Base-by-base conservation (phyloP, 441 rosid species). In the Arabidopsis hybrid region DNA sequence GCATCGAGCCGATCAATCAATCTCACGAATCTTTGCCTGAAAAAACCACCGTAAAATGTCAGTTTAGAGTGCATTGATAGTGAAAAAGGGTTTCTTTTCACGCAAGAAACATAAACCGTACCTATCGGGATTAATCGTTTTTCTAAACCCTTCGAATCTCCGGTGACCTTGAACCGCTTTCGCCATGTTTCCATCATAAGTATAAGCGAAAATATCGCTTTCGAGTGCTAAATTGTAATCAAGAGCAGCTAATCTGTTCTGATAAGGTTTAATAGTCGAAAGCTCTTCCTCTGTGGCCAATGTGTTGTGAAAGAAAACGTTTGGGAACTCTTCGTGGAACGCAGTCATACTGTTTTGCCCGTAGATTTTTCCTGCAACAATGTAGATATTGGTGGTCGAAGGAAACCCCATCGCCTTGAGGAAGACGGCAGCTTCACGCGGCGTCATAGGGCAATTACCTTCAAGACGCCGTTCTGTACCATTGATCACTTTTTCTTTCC, bases 121-220 rank as follows among this genome's bases (percentile, higher is more conserved):
- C 95, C 82, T 89, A 75, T 86, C 83, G 7, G 93, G 91, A 55
- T 70, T 85, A 49, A 91, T 86, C 16, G 91, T 84, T 76, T 86
- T 86, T 57, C 85, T 71, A 49, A 86, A 89, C 36, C 96, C 92
- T 80, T 86, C 83, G 43, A 85, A 86, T 66, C 75, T 81, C 51
- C 91, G 75, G 17, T 87, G 94, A 3, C 94, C 94, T 3, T 78
- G 81, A 8, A 85, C 94, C 0, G 92, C 92, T 72, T 83, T 89
- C 0, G 91, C 97, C 97, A 91, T 89, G 73, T 87, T 85, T 7
- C 91, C 94, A 74, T 85, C 85, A n/a, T 86, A 85, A 26, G 87
- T 86, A 14, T 83, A 83, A 45, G 86, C 60, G 32, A 91, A 91
- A 32, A 83, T 85, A 6, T 84, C 87, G 51, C 92, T 87, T 60